Base-by-base conservation (phyloP, 2,329 filamentous ascomycete species). In the Phoma sp. region DNA sequence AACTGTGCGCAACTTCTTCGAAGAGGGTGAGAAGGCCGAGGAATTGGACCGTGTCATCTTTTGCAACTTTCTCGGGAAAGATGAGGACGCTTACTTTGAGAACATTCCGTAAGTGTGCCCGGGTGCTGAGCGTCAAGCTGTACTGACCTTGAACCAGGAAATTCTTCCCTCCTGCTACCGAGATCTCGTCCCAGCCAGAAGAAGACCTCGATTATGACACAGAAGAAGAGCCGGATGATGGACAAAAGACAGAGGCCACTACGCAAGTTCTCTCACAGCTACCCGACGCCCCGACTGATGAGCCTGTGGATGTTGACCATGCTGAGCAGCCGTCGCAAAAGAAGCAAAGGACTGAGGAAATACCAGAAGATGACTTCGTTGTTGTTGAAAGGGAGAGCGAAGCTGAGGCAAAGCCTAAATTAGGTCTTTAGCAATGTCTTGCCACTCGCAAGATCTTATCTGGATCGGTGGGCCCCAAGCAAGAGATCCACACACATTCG, bases 31-130 rank as follows among this genome's bases (percentile, higher is more conserved):
- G 65, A 62, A 79, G 70, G 64, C 68, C 40, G 66, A 70, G 22
- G 82, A 80, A 64, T 73, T 97, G 27, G 84, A 91, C 39, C 84
- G 86, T 63, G 84, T 98, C 10, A 82, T 96, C 14, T 96, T 98
- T 77, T 93, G 93, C 68, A 90, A 87, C 13, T 97, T 96, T 73
- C 80, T 89, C 70, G 73, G 79, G 47, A 93, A 93, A 75, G 93
- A 98, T 65, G 85, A 89, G 55, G 75, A 78, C 35, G 87, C 89
- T 0, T 98, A 98, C 72, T 80, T 87, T 46, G 64, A 83, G 23
- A 76, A 80, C 32, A 75, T 96, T 9, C 90, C 93, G 92, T 96
- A 76, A 80, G 89, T 84, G 7, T 2, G 1, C 13, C 10, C 2
- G 18, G 8, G n/a, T 0, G 18, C 18, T 4, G 8, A 9, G 0